A percentile compares a stretch with the other conserved stretches of the same genome.
Conservation (phyloP, 441 rosid genomes). For the Capsella rubella region DNA sequence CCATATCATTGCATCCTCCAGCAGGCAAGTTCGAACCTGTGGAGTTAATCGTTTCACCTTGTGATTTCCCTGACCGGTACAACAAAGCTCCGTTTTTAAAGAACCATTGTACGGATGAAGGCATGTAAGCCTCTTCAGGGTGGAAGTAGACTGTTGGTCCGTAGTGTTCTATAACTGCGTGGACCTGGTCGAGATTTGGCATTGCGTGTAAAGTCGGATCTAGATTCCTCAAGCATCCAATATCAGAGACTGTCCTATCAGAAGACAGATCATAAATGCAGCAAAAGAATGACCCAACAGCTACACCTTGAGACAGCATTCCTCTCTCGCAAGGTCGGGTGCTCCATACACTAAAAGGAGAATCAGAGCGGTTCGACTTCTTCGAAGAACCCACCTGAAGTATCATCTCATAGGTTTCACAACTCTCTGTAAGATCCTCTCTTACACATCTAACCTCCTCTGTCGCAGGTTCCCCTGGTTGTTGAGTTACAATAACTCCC, state of each 20-base stretch:
- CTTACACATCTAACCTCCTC: constrained; percentile 65
- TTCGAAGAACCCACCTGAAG: constrained; percentile 46
- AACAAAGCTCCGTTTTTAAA: constrained; percentile 69
- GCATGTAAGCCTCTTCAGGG: constrained; percentile 69
- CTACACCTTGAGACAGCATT: constrained; percentile 56
- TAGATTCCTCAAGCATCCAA: constrained; percentile 71
- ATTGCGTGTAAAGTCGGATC: constrained; percentile 55
- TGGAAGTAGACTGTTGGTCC: constrained; percentile 79
- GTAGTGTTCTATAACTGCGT: constrained; percentile 56
- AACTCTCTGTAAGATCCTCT: constrained; percentile 68
- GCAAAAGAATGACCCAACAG: constrained; percentile 72
- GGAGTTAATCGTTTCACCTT: constrained; percentile 53
- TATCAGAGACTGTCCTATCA: constrained; percentile 42
- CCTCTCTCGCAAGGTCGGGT: constrained; percentile 67
- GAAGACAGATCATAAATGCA: constrained; percentile 45
- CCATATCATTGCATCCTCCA: constrained; percentile 61
- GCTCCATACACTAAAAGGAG: constrained; percentile 58
- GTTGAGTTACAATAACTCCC: constrained; percentile 63
- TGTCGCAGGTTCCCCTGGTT: constrained; percentile 52
- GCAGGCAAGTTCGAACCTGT: constrained; percentile 64
- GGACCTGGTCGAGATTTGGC: constrained; percentile 69
- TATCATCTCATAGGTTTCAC: constrained; percentile 59
- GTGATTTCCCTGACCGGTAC: constrained; percentile 48
- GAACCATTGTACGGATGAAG: constrained; percentile 74
- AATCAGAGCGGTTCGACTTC: constrained; percentile 34